These are phyloP conservation scores for Backusella parvicylindrica DNA, from an alignment of 192 early-diverging fungal genomes.

Conservation along the genomic window DNA sequence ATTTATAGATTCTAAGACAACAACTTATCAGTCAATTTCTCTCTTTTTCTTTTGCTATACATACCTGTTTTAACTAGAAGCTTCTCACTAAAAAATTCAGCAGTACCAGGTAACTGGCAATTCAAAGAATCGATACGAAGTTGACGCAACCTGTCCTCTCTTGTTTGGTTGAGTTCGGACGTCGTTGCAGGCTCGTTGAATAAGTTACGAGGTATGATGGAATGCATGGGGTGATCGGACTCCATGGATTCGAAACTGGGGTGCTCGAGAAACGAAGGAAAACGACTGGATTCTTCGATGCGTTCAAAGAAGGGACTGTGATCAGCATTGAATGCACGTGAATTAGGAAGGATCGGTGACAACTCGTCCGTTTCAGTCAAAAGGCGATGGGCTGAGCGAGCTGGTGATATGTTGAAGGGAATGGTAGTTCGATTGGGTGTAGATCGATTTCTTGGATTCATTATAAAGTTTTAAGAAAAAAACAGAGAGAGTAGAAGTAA, in stretches of 20 bases:
- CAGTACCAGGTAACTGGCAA: conserved; percentile 48
- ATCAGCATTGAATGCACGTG: not conserved
- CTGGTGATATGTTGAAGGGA: not conserved
- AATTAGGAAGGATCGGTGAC: not conserved
- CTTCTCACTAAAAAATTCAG: conserved; percentile 68
- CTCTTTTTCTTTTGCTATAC: not conserved
- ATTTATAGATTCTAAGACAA: conserved; percentile 38
- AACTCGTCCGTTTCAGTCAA: not conserved
- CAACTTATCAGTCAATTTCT: not conserved
- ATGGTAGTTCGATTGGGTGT: not conserved
- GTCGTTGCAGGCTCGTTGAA: not conserved
- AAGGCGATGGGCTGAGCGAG: not conserved
- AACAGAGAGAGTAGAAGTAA: not conserved
- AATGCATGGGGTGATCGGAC: not conserved
- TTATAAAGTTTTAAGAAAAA: not conserved
- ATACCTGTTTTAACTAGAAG: conserved; percentile 57
- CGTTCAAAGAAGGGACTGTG: not conserved
- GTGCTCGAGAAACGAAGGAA: not conserved
- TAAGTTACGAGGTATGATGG: not conserved
- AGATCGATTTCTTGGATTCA: not conserved
- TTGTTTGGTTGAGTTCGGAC: not conserved
- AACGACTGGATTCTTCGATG: not conserved
- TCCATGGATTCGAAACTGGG: not conserved
- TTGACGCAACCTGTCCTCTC: conserved; percentile 44
- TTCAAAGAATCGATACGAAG: conserved; percentile 53